These are phyloP conservation scores for Phialophora macrospora DNA, from an alignment of 2,329 filamentous ascomycete genomes.

Conservation along the genomic window DNA sequence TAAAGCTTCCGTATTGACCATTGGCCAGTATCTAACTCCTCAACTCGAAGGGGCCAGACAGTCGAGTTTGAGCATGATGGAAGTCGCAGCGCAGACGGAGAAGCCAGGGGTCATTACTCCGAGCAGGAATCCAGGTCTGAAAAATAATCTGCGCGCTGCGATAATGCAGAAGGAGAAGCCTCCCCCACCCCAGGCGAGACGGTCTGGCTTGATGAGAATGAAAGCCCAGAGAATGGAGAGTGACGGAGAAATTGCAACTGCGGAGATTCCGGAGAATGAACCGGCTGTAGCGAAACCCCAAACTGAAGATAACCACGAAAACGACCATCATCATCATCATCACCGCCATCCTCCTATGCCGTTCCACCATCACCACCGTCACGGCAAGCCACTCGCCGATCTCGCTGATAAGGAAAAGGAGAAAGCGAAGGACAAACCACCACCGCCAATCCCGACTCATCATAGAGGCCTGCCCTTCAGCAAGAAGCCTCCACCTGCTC, in stretches of 20 bases:
- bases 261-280: constrained; percentile 10
- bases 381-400: constrained; percentile 4
- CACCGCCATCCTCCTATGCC: constrained; percentile 22
- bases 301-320: constrained; percentile 1
- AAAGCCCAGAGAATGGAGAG: constrained; percentile 23
- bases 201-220: constrained; percentile 37
- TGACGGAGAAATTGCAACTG: constrained; percentile 28
- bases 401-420: constrained; percentile 10
- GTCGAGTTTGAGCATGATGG: constrained; percentile 75
- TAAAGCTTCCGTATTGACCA: constrained; percentile 39
- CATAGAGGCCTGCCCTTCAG: constrained; percentile 24
- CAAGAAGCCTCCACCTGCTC: constrained; percentile 41
- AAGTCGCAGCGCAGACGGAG: constrained; percentile 79
- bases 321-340: constrained; percentile 16
- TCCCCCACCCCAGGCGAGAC: constrained; percentile 40
- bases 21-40: constrained; percentile 40
- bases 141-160: constrained; percentile 35
- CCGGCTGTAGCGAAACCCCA: constrained; percentile 5
- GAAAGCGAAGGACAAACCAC: constrained; percentile 21
- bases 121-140: constrained; percentile 57
- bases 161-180: constrained; percentile 39
- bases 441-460: constrained; percentile 27
- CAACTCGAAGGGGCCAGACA: constrained; percentile 67
- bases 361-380: constrained; percentile 22
- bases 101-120: constrained; percentile 83